Conservation (phyloP, 805 yeast species). For the Wickerhamiella galacta region DNA sequence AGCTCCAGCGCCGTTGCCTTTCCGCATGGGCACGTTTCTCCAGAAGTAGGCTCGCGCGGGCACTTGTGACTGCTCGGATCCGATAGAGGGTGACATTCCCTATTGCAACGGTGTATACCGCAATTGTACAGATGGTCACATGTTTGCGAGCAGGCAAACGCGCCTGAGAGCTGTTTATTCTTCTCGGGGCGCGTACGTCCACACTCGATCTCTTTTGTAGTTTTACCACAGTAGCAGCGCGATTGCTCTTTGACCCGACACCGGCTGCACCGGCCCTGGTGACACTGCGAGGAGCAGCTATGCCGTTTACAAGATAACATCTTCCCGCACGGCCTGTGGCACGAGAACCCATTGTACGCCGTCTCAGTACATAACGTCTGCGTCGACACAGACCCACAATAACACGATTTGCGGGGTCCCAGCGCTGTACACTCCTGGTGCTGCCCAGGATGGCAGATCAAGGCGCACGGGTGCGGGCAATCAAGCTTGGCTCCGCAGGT, state of each 20-base stretch:
- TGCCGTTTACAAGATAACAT: constrained; percentile 32
- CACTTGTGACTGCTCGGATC: constrained; percentile 6
- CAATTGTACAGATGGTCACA: constrained; percentile 8
- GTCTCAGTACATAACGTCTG: constrained; percentile 9
- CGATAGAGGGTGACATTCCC: constrained; percentile 6
- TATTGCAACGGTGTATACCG: constrained; percentile 8
- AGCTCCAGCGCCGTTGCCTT: constrained; percentile 1
- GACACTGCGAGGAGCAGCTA: constrained; percentile 37
- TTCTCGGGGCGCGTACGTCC: not conserved
- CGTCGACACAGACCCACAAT: constrained; percentile 9
- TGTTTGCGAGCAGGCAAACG: constrained; percentile 5
- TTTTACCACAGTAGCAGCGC: constrained; percentile 9
- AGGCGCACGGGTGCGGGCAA: constrained; percentile 17
- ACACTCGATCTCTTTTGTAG: not conserved
- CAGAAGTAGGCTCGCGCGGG: constrained; percentile 5
- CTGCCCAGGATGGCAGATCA: constrained; percentile 16
- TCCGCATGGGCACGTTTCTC: constrained; percentile 16
- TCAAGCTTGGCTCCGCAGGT: constrained; percentile 13
- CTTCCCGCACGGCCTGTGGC: constrained; percentile 44
- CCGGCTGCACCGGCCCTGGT: constrained; percentile 10
- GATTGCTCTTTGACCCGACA: not conserved
- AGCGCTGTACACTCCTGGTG: constrained; percentile 11
- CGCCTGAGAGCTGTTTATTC: not conserved
- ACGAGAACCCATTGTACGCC: constrained; percentile 25
- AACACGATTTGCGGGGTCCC: constrained; percentile 14